Evolutionary conservation across 2,329 filamentous ascomycete species (phyloP).

Genomic region (Aquanectria penicillioides): DNA sequence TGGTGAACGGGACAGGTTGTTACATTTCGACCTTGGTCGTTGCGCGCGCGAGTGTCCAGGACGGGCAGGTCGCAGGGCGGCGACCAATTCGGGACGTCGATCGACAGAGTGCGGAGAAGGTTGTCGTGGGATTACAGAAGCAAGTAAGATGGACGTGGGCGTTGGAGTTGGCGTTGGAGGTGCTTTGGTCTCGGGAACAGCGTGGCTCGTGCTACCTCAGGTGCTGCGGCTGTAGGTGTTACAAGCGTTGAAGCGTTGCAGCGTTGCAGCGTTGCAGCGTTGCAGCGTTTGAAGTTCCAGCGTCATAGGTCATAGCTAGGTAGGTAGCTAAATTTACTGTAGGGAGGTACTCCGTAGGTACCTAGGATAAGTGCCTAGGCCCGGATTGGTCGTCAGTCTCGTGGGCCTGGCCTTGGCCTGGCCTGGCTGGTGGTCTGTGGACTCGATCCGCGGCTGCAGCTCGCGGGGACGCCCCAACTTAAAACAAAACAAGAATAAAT

Average conservation of each 20-base stretch:
- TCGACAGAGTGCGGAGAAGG: neutral
- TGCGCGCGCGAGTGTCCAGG: neutral
- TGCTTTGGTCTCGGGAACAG: conserved; percentile 16
- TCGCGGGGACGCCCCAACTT: no score
- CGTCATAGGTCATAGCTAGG: neutral
- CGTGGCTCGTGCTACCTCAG: conserved; percentile 14
- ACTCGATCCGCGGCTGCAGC: conserved; percentile 1
- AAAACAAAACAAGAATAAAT: no score
- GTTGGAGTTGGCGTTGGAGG: neutral
- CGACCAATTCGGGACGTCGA: neutral
- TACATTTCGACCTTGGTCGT: conserved; percentile 21
- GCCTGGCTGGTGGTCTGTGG: neutral
- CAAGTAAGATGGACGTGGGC: neutral
- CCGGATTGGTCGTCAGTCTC: no score
- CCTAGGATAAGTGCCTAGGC: no score
- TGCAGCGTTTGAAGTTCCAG: neutral
- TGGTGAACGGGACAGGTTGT: conserved; percentile 1
- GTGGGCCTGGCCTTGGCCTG: neutral
- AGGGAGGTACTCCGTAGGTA: no score
- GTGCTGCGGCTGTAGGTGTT: neutral
- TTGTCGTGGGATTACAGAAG: conserved; percentile 3
- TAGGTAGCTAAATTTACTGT: no score
- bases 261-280: no score
- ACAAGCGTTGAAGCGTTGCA: no score
- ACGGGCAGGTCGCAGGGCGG: neutral